A percentile compares a stretch with the other conserved stretches of the same genome.
These are phyloP conservation scores for Cryptococcus sp. DNA, from an alignment of 1,284 basidiomycete species.

Conservation along the genomic window DNA sequence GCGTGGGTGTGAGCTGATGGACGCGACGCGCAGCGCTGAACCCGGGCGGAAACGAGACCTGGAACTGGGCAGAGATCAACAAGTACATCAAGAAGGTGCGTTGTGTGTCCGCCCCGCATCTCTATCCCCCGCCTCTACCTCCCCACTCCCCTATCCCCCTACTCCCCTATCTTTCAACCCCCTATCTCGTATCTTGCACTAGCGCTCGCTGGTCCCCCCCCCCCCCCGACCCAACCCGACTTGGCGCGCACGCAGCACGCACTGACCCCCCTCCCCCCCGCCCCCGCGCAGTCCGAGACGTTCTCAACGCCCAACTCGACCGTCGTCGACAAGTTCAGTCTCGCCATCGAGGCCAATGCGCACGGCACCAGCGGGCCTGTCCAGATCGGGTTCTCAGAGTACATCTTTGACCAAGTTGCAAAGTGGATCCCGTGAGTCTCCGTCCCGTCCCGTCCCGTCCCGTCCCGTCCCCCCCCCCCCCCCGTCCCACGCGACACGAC, in stretches of 20 bases:
- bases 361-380: conserved; percentile 56
- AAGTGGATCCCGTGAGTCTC: conserved; percentile 55
- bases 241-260: no score
- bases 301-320: conserved; percentile 49
- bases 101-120: conserved; percentile 17
- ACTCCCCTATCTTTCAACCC: no score
- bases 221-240: no score
- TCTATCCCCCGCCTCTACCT: conserved; percentile 52
- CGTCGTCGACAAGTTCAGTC: conserved; percentile 39
- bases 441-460: neutral
- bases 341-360: conserved; percentile 46
- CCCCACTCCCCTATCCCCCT: no score
- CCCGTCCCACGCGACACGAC: neutral
- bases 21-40: conserved; percentile 36
- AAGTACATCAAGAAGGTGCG: conserved; percentile 49
- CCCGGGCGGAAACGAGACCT: conserved; percentile 38
- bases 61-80: conserved; percentile 46
- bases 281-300: conserved; percentile 45
- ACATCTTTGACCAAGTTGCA: conserved; percentile 54
- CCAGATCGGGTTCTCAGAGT: conserved; percentile 47
- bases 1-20: neutral
- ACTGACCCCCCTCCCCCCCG: neutral
- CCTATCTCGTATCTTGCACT: no score
- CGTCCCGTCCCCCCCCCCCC: neutral
- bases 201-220: no score